Evolutionary conservation across 169 alveolate genomes (phyloP).

Genomic region (Plasmodium gaboni): DNA sequence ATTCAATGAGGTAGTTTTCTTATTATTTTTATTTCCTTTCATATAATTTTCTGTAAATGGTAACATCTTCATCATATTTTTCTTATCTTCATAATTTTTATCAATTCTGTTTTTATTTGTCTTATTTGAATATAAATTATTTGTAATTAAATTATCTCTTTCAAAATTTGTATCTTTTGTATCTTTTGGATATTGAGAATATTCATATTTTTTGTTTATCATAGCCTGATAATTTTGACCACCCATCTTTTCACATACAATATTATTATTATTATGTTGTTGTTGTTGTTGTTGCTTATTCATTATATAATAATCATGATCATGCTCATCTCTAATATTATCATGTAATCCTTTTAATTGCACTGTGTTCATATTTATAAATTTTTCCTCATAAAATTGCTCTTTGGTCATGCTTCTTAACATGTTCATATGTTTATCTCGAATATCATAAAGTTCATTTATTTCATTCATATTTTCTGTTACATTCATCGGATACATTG

Average conservation of each 20-base stretch:
- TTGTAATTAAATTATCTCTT: conserved; percentile 2
- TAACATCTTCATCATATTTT: conserved; percentile 1
- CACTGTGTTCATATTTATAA: conserved; percentile 7
- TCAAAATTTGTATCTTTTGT: too few species aligned
- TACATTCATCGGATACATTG: background rate
- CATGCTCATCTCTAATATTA: too few species aligned
- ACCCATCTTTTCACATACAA: too few species aligned
- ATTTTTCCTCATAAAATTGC: conserved; percentile 1
- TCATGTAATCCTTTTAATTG: background rate
- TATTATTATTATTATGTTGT: too few species aligned
- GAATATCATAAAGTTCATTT: too few species aligned
- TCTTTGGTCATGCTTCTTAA: conserved; percentile 14
- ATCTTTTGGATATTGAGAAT: too few species aligned
- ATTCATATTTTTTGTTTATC: too few species aligned
- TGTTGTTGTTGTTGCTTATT: too few species aligned
- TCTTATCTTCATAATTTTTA: conserved; percentile 29
- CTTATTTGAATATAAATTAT: conserved; percentile 31
- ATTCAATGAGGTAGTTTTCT: conserved; percentile 31
- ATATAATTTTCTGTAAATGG: conserved; percentile 35
- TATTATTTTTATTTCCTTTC: conserved; percentile 26
- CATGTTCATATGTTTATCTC: too few species aligned
- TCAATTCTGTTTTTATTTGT: conserved; percentile 4
- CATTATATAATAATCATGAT: too few species aligned
- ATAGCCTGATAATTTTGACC: too few species aligned
- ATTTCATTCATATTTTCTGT: background rate